Evolutionary conservation across 768 basidiomycete species (phyloP).

Genomic region (Melanogaster broomeanus): DNA sequence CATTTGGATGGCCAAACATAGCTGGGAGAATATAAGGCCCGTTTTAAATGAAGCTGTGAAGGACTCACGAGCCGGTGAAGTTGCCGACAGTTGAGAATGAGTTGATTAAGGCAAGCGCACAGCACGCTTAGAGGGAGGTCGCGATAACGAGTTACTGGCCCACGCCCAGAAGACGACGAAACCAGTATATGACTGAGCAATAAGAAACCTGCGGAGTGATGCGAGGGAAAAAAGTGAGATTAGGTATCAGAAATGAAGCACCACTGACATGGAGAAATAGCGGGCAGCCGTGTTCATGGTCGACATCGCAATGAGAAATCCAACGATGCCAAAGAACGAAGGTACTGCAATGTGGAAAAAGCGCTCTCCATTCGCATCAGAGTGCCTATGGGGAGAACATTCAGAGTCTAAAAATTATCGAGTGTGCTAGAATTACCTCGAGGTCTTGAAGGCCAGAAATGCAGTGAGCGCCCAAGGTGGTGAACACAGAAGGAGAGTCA

Average conservation of each 20-base stretch:
- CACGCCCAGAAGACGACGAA: conserved; percentile 64
- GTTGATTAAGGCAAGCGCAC: conserved; percentile 84
- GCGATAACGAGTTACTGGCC: conserved; percentile 63
- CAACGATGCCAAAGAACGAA: conserved; percentile 60
- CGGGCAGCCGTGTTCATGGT: conserved; percentile 64
- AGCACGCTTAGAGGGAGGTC: conserved; percentile 85
- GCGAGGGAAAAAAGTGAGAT: background rate
- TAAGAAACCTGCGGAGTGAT: conserved; percentile 56
- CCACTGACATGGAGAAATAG: conserved; percentile 62
- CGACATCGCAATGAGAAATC: conserved; percentile 64
- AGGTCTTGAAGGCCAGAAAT: conserved; percentile 51
- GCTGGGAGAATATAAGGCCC: conserved; percentile 30
- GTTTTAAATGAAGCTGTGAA: background rate
- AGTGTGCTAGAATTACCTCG: conserved; percentile 39
- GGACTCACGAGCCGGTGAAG: conserved; percentile 74
- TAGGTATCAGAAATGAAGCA: background rate
- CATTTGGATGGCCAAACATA: conserved; percentile 70
- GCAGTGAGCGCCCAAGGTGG: conserved; percentile 68
- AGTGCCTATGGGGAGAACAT: conserved; percentile 47
- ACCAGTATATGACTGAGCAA: conserved; percentile 73
- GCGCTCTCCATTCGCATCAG: conserved; percentile 70
- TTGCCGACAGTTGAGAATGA: conserved; percentile 83
- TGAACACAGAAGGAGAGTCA: conserved; percentile 73
- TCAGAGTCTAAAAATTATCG: background rate
- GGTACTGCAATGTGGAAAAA: conserved; percentile 64